phyloP scores from a whole-genome alignment of 371 early-diverging fungal species.

The Actinomortierella wolfii region DNA sequence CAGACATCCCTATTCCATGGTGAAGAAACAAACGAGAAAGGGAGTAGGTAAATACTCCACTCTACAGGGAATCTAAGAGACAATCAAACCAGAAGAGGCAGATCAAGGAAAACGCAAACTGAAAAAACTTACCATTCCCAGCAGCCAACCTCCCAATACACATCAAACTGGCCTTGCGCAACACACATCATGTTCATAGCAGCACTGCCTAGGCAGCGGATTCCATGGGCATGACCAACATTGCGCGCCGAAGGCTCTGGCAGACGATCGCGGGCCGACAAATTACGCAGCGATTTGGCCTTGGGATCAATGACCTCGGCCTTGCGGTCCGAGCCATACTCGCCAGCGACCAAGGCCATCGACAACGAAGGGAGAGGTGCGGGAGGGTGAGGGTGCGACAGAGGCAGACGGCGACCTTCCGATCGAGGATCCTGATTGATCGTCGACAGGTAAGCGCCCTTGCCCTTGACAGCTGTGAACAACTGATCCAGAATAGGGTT shows the following conservation, averaged over 20 bases:
- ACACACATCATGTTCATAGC: slow-evolving; percentile 80
- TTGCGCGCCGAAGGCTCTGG: slow-evolving; percentile 17
- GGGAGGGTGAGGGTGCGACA: slow-evolving; percentile 53
- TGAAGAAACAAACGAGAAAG: neutral
- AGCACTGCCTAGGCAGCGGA: slow-evolving; percentile 84
- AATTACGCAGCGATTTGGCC: slow-evolving; percentile 62
- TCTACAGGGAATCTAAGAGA: no score
- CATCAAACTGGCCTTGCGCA: slow-evolving; percentile 84
- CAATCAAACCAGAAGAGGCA: neutral
- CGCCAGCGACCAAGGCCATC: slow-evolving; percentile 77
- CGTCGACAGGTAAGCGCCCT: slow-evolving; percentile 71
- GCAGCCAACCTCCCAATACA: slow-evolving; percentile 92
- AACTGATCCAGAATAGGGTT: slow-evolving; percentile 88
- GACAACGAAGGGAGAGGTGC: slow-evolving; percentile 66
- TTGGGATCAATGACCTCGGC: slow-evolving; percentile 67
- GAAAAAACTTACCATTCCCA: slow-evolving; percentile 62
- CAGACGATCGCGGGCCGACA: slow-evolving; percentile 24
- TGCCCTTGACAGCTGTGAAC: slow-evolving; percentile 66
- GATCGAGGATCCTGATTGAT: slow-evolving; percentile 36
- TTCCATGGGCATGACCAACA: slow-evolving; percentile 68
- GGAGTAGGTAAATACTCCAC: no score
- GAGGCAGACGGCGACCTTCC: slow-evolving; percentile 59
- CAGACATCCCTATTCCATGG: slow-evolving; percentile 86
- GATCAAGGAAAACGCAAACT: neutral
- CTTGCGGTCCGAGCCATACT: slow-evolving; percentile 81